Base-by-base conservation (phyloP, 495 filamentous ascomycete genomes). In the Terfezia claveryi region DNA sequence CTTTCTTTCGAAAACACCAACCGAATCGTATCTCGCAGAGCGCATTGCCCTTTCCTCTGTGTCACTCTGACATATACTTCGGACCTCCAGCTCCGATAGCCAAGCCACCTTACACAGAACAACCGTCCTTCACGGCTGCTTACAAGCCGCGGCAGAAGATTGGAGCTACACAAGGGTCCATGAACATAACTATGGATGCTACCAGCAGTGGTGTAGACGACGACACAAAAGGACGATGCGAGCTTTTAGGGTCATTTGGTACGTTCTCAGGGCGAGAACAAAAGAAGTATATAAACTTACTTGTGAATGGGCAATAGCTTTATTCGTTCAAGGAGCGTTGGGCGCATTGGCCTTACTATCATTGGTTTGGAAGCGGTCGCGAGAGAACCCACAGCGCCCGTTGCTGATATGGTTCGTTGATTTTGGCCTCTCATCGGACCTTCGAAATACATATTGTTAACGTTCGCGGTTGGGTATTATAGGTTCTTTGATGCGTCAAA, bases 401-500 rank as follows among this genome's bases (percentile, higher is more conserved):
- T 56, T 96, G 55, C 86, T 85, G 68, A 84, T 98, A 58, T 98
- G 88, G 88, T 66, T 17, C n/a, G 58, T 53, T 51, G 4, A n/a
- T 14, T 10, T 49, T 20, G 6, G 14, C 20, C 3, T 6, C 44
- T 14, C 44, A n/a, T 49, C 44, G 20, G 14, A 14, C 8, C 44
- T 49, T 38, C 49, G 23, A 51, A 38, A 51, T 23, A 37, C 17
- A n/a, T n/a, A 56, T 16, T 23, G 1, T 11, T 20, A 55, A 50
- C 41, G 4, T 6, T n/a, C 44, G 23, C 51, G 32, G 20, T 23
- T 55, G 41, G 17, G n/a, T 20, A 23, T 32, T n/a, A 8, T 51
- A 66, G 63, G 63, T 86, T 80, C 61, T 96, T 96, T 65, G 91
- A 98, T 68, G 91, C 80, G 37, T 89, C 83, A 14, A 98, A 98